These are phyloP conservation scores for Syzygium oleosum DNA, from an alignment of 345 rosid species.

Conservation along the genomic window DNA sequence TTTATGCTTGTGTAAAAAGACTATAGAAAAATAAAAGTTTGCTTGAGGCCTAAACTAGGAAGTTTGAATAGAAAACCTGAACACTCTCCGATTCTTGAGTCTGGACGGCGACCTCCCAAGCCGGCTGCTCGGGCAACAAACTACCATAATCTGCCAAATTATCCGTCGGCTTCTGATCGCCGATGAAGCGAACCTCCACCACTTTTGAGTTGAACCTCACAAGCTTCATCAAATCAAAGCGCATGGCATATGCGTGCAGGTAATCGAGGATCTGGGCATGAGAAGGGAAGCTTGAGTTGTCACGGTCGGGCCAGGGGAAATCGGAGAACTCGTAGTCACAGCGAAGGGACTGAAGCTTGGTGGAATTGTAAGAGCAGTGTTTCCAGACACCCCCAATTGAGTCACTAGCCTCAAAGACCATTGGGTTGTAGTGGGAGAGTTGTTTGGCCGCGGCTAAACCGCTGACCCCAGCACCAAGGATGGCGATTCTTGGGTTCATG, in stretches of 20 bases:
- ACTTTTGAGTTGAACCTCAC: slow-evolving; percentile 66
- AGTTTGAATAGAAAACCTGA: slow-evolving; percentile 30
- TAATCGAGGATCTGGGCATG: slow-evolving; percentile 58
- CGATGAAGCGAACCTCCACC: slow-evolving; percentile 42
- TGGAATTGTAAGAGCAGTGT: slow-evolving; percentile 62
- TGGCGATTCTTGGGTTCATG: slow-evolving; percentile 32
- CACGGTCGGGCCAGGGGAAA: slow-evolving; percentile 74
- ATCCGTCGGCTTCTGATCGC: slow-evolving; percentile 5
- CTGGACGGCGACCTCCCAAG: slow-evolving; percentile 73
- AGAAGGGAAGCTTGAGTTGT: slow-evolving; percentile 56
- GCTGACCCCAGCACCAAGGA: slow-evolving; percentile 88
- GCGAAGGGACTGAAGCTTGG: slow-evolving; percentile 74
- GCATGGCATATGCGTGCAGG: slow-evolving; percentile 61
- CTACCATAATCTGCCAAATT: slow-evolving; percentile 17
- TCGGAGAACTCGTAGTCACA: slow-evolving; percentile 75
- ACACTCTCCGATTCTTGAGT: slow-evolving; percentile 24
- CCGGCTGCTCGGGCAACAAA: slow-evolving; percentile 47
- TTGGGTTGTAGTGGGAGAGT: slow-evolving; percentile 50
- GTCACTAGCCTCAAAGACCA: slow-evolving; percentile 72
- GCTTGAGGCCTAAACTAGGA: background rate
- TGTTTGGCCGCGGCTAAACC: slow-evolving; percentile 77
- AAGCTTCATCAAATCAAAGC: slow-evolving; percentile 52
- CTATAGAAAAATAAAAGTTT: background rate
- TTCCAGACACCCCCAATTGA: slow-evolving; percentile 93
- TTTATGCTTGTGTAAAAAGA: background rate